Evolutionary conservation across 73 alveolate genomes (phyloP).

Genomic region (Paramecium biaurelia): DNA sequence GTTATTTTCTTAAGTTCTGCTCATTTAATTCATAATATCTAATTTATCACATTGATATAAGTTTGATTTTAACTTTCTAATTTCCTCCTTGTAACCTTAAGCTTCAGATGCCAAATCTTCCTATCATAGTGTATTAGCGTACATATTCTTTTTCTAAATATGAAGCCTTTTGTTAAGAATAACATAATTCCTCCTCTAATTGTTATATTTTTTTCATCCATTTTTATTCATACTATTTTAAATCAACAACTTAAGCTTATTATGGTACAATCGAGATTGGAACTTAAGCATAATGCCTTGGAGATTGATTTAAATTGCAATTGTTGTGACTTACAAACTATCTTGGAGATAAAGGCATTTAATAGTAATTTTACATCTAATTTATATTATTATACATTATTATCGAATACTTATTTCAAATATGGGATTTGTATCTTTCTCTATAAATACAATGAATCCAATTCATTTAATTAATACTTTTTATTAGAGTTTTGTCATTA

Average conservation of each 20-base stretch:
- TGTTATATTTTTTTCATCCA: neutral
- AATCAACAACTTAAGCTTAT: neutral
- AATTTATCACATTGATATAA: neutral
- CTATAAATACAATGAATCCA: neutral
- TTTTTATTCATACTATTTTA: neutral
- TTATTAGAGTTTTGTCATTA: neutral
- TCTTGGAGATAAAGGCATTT: neutral
- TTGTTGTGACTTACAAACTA: neutral
- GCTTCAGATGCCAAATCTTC: neutral
- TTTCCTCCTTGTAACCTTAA: neutral
- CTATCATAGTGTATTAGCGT: neutral
- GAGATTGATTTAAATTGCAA: neutral
- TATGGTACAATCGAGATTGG: neutral
- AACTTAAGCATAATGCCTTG: neutral
- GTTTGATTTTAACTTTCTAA: neutral
- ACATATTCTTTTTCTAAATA: slow-evolving; percentile 15
- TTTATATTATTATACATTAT: neutral
- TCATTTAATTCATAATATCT: neutral
- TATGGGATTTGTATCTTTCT: neutral
- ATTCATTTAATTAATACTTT: no score
- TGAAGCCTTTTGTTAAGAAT: neutral
- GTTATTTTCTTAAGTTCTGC: neutral
- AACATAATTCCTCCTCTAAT: neutral
- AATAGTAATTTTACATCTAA: neutral
- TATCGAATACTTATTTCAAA: neutral